These are phyloP conservation scores for Ophioceras dolichostomum DNA, from an alignment of 2,329 filamentous ascomycete genomes.

Conservation along the genomic window DNA sequence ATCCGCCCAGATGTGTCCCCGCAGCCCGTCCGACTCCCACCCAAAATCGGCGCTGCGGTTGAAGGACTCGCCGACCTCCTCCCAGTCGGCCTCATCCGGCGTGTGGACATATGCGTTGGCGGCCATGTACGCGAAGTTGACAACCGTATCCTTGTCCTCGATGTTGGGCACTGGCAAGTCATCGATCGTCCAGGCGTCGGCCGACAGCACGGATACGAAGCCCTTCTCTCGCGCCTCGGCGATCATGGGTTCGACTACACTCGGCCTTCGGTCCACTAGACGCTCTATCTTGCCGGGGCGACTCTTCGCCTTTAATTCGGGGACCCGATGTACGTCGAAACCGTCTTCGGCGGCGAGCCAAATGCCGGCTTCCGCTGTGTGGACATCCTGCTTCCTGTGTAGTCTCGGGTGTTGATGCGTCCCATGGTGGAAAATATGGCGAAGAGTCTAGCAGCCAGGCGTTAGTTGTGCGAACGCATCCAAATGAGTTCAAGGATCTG, in stretches of 20 bases:
- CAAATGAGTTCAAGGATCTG: too few relatives aligned
- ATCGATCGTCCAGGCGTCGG: constrained; percentile 74
- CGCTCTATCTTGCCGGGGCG: constrained; percentile 61
- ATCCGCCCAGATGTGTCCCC: constrained; percentile 87
- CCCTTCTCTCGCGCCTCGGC: constrained; percentile 58
- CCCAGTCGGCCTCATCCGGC: constrained; percentile 65
- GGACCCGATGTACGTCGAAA: constrained; percentile 34
- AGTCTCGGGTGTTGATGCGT: constrained; percentile 66
- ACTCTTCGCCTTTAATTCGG: constrained; percentile 49
- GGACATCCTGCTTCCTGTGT: constrained; percentile 64
- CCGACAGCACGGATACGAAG: constrained; percentile 52
- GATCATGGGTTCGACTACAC: constrained; percentile 68
- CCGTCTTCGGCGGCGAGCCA: constrained; percentile 51
- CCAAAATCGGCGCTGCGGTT: constrained; percentile 86
- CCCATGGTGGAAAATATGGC: constrained; percentile 89
- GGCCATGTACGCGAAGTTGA: constrained; percentile 79
- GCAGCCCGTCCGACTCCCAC: constrained; percentile 79
- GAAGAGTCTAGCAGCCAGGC: constrained; percentile 46
- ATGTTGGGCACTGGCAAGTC: constrained; percentile 68
- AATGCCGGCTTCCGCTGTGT: constrained; percentile 41
- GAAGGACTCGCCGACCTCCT: constrained; percentile 65
- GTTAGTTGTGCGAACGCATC: too few relatives aligned
- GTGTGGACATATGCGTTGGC: constrained; percentile 77
- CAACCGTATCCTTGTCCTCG: constrained; percentile 71
- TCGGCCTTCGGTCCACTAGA: constrained; percentile 63